These are phyloP conservation scores for Tilletia walkeri DNA, from an alignment of 1,284 basidiomycete genomes.

Conservation along the genomic window DNA sequence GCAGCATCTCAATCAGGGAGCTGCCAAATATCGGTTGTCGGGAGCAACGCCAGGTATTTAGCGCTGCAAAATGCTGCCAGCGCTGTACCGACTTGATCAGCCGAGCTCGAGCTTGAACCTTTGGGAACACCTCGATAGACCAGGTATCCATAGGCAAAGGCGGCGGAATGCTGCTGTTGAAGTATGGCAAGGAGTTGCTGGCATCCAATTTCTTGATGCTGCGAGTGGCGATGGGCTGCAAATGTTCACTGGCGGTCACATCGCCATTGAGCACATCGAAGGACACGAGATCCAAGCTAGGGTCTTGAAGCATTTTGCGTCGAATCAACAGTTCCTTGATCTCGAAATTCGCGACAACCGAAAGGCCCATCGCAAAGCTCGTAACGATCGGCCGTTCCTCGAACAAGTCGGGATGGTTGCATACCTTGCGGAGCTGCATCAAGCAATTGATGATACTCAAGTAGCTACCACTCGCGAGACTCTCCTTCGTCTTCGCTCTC, in stretches of 20 bases:
- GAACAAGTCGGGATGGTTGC: conserved; percentile 93
- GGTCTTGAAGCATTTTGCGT: conserved; percentile 64
- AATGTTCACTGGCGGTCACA: conserved; percentile 61
- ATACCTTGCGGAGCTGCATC: conserved; percentile 77
- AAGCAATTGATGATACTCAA: conserved; percentile 85
- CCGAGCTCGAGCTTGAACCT: conserved; percentile 64
- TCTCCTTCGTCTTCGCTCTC: conserved; percentile 79
- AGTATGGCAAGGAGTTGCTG: conserved; percentile 66
- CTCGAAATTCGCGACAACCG: conserved; percentile 79
- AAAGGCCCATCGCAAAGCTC: conserved; percentile 80
- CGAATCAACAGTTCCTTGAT: conserved; percentile 84
- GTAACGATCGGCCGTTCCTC: conserved; percentile 91
- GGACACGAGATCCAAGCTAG: conserved; percentile 62
- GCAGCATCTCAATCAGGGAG: conserved; percentile 30
- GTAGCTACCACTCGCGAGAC: conserved; percentile 79
- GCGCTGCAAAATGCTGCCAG: conserved; percentile 70
- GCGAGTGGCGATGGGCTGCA: conserved; percentile 62
- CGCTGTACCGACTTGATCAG: conserved; percentile 64
- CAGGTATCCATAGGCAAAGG: conserved; percentile 67
- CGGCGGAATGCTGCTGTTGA: conserved; percentile 64
- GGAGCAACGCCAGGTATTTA: conserved; percentile 75
- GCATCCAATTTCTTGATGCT: conserved; percentile 70
- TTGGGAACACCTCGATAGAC: conserved; percentile 71
- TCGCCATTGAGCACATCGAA: conserved; percentile 67
- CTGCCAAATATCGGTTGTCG: conserved; percentile 65